Evolutionary conservation across 73 alveolate genomes (phyloP), one percentile per base, ranked within the genome.

Genomic region (Paramecium primaurelia): DNA sequence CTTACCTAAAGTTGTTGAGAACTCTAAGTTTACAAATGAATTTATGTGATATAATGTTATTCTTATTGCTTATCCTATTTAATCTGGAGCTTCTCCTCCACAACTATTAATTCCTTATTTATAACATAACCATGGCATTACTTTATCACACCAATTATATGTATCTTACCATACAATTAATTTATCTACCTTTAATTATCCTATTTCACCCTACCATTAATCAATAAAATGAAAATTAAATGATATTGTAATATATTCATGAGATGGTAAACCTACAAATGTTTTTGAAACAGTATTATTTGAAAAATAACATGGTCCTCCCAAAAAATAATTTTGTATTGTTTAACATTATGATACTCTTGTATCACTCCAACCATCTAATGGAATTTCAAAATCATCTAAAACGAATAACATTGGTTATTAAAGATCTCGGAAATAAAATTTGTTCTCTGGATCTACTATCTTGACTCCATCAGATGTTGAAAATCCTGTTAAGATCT

Each of bases 121-220:
- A 25, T 37, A 80, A 47, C 91, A 80, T 40, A 80, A 40, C 91
- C 91, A 80, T 3, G 91, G 91, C 73, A 80, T 44, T 3, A 80
- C 91, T 42, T 80, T 80, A 45, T 80, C 91, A 47, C 91, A 80
- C 91, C 91, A 80, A 80, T 80, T 80, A 26, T 80, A 80, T 9
- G 91, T 42, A 45, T 80, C 91, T 5, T 38, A 47, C 91, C 91
- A 80, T 8, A 80, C 91, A 11, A 80, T 42, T 11, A 80, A 25
- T 80, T 80, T 80, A 25, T 80, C 73, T 18, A 80, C 77, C 28
- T 45, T 80, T n/a, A 80, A 34, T n/a, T 80, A 80, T 20, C 58
- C 91, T 12, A 80, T 45, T 34, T 80, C 91, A 20, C 91, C 91
- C 47, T 40, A 44, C 91, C 91, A 80, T 80, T 80, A 20, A 47